Evolutionary conservation across 2,329 filamentous ascomycete species (phyloP).

Genomic region (Onygena corvina): DNA sequence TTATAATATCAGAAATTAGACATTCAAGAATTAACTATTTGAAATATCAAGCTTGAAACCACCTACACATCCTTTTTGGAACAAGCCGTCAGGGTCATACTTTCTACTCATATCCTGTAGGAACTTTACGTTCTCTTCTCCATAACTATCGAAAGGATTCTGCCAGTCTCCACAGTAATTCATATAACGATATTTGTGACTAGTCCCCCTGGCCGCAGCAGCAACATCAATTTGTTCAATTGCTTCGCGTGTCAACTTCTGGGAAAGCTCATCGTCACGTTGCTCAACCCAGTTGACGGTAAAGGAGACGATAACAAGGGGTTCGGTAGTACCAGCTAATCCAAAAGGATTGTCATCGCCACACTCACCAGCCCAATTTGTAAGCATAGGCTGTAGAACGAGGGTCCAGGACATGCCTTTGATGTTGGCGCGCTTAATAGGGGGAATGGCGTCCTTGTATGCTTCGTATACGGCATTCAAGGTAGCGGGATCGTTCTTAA

Average conservation of each 20-base stretch:
- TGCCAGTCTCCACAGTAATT: constrained; percentile 25
- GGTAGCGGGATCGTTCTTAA: constrained; percentile 26
- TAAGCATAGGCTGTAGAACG: constrained; percentile 23
- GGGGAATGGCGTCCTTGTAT: constrained; percentile 21
- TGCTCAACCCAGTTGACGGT: constrained; percentile 25
- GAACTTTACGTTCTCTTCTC: constrained; percentile 21
- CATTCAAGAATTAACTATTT: not conserved
- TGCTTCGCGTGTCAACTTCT: constrained; percentile 18
- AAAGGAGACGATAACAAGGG: constrained; percentile 26
- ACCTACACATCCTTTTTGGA: constrained; percentile 6
- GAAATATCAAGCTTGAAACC: constrained; percentile 10
- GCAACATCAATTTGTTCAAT: constrained; percentile 26
- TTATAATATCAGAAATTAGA: no score
- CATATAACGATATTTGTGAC: constrained; percentile 20
- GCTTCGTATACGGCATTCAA: constrained; percentile 21
- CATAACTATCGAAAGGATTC: constrained; percentile 23
- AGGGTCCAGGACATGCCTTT: constrained; percentile 26
- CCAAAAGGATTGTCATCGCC: constrained; percentile 20
- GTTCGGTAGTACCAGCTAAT: constrained; percentile 18
- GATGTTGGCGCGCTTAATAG: constrained; percentile 18
- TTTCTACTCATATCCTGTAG: constrained; percentile 8
- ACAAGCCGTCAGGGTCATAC: constrained; percentile 15
- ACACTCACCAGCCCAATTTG: constrained; percentile 20
- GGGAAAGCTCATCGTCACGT: constrained; percentile 22
- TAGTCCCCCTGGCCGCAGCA: constrained; percentile 19